phyloP scores from a whole-genome alignment of 2,329 filamentous ascomycete species.

The Aspergillus sp. region DNA sequence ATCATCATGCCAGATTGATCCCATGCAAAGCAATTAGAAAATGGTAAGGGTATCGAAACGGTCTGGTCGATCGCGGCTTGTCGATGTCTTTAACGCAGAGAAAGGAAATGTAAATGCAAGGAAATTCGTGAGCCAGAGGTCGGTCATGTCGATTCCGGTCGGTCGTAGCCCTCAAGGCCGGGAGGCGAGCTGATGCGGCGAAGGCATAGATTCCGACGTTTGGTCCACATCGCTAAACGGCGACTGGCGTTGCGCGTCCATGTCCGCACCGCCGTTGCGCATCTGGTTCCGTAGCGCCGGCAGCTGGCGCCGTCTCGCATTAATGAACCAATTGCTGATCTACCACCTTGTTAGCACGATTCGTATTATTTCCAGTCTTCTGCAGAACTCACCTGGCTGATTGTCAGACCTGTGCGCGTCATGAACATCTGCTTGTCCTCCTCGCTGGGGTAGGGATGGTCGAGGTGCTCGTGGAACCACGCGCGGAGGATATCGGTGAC shows the following conservation, averaged over 20 bases:
- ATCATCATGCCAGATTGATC: slow-evolving; percentile 3
- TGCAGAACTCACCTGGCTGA: slow-evolving; percentile 55
- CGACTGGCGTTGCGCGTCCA: slow-evolving; percentile 31
- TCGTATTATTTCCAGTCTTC: background rate
- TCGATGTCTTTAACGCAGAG: slow-evolving; percentile 10
- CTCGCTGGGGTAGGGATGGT: slow-evolving; percentile 82
- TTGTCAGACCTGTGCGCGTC: slow-evolving; percentile 70
- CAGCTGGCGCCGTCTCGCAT: slow-evolving; percentile 47
- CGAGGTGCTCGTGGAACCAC: slow-evolving; percentile 76
- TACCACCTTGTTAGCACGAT: slow-evolving; percentile 17
- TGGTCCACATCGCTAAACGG: slow-evolving; percentile 36
- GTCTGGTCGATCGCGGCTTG: slow-evolving; percentile 6
- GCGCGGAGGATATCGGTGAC: slow-evolving; percentile 76
- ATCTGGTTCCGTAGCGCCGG: slow-evolving; percentile 46
- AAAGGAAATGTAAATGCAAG: slow-evolving; percentile 4
- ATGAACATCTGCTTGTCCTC: slow-evolving; percentile 84
- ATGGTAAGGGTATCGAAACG: slow-evolving; percentile 8
- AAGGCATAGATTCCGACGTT: slow-evolving; percentile 25
- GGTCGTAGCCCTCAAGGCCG: background rate
- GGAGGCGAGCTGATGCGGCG: slow-evolving; percentile 21
- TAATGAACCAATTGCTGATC: slow-evolving; percentile 56
- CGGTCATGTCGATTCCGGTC: slow-evolving; percentile 11
- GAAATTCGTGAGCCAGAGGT: slow-evolving; percentile 11
- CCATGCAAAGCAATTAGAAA: slow-evolving; percentile 8
- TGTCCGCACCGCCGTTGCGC: slow-evolving; percentile 31